These are phyloP conservation scores for Casaregolazyma suthepensis DNA, from an alignment of 1,139 yeast genomes.

Conservation along the genomic window DNA sequence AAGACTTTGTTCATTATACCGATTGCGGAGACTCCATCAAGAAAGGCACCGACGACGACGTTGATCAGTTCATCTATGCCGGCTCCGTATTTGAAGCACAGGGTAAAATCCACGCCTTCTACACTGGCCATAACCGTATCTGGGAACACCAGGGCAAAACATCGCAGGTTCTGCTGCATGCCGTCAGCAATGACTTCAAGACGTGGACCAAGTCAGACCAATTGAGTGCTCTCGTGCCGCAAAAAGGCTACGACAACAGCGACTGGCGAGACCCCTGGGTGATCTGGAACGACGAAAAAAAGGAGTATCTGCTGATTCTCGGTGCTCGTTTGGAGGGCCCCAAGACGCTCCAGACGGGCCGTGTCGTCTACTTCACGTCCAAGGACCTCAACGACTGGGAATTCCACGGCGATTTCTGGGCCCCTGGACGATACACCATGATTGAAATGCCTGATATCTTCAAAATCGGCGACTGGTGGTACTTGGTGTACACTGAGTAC, in stretches of 20 bases:
- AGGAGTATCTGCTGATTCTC: constrained; percentile 9
- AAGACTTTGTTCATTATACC: constrained; percentile 10
- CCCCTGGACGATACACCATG: constrained; percentile 8
- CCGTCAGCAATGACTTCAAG: constrained; percentile 9
- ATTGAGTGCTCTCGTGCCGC: constrained; percentile 3
- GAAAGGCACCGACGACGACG: constrained; percentile 10
- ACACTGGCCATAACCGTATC: constrained; percentile 11
- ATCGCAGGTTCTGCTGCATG: constrained; percentile 9
- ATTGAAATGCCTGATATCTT: constrained; percentile 12
- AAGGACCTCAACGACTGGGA: constrained; percentile 9
- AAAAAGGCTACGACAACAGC: constrained; percentile 8
- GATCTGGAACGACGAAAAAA: constrained; percentile 9
- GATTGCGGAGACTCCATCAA: constrained; percentile 11
- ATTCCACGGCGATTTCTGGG: constrained; percentile 12
- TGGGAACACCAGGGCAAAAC: constrained; percentile 11
- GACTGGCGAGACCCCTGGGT: constrained; percentile 13
- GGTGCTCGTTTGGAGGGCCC: constrained; percentile 11
- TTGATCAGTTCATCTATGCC: constrained; percentile 11
- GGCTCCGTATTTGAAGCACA: constrained; percentile 11
- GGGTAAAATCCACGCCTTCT: constrained; percentile 9
- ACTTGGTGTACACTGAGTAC: constrained; percentile 11
- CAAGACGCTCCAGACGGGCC: constrained; percentile 10
- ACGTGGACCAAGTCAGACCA: constrained; percentile 8
- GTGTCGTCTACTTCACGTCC: constrained; percentile 10
- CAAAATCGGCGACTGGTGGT: constrained; percentile 11